phyloP scores from a whole-genome alignment of 768 basidiomycete species.

The Rickenella mellea region DNA sequence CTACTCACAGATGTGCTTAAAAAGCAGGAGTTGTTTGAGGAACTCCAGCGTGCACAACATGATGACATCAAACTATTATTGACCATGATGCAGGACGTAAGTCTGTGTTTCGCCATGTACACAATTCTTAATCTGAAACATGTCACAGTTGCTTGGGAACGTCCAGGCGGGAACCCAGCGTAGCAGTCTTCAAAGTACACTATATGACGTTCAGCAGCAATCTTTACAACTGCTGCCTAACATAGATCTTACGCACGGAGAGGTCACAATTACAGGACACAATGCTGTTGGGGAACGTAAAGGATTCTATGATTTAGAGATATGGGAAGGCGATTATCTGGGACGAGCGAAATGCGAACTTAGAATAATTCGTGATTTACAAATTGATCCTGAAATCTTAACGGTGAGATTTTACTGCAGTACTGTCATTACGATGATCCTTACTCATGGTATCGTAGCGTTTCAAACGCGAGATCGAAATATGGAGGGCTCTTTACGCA shows the following conservation, averaged over 20 bases:
- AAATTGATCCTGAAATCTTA: conserved; percentile 33
- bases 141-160: conserved; percentile 14
- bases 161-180: conserved; percentile 6
- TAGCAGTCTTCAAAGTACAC: conserved; percentile 35
- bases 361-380: conserved; percentile 43
- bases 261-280: conserved; percentile 40
- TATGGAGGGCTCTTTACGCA: conserved; percentile 47
- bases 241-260: conserved; percentile 39
- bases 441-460: conserved; percentile 23
- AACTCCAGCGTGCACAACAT: conserved; percentile 25
- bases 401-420: conserved; percentile 21
- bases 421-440: neutral
- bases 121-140: conserved; percentile 12
- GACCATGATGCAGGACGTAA: conserved; percentile 40
- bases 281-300: conserved; percentile 26
- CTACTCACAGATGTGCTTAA: neutral
- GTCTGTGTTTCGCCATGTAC: neutral
- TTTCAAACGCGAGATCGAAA: conserved; percentile 42
- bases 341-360: conserved; percentile 46
- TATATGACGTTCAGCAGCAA: conserved; percentile 38
- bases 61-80: conserved; percentile 32
- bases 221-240: conserved; percentile 39
- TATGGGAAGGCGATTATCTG: conserved; percentile 46
- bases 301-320: conserved; percentile 36
- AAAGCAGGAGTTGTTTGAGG: conserved; percentile 26